Evolutionary conservation across 805 yeast genomes (phyloP).

Genomic region (Pichia californica): DNA sequence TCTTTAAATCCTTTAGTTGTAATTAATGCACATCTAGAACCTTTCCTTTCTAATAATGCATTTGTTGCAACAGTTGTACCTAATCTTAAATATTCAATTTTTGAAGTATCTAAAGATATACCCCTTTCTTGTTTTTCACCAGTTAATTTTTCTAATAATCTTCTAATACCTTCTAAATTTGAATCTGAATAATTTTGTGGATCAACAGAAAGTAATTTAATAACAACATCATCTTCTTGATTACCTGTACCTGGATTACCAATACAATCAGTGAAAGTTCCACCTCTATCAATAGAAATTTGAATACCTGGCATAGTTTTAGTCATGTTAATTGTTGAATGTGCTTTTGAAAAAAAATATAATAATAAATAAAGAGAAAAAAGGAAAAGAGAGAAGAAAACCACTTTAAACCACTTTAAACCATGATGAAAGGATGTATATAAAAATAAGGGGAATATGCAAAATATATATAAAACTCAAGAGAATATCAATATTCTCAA

Average conservation of each 20-base stretch:
- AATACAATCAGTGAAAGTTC: constrained; percentile 82
- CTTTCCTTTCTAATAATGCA: constrained; percentile 88
- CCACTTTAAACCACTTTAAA: too few species aligned
- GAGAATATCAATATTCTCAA: too few species aligned
- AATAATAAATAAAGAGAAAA: too few species aligned
- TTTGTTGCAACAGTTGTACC: constrained; percentile 97
- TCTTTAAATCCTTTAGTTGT: constrained; percentile 89
- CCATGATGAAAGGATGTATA: too few species aligned
- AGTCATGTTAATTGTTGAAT: background rate
- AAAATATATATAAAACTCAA: too few species aligned
- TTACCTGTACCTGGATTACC: constrained; percentile 45
- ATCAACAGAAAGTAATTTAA: constrained; percentile 82
- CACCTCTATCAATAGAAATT: constrained; percentile 47
- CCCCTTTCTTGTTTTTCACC: constrained; percentile 40
- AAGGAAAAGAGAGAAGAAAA: too few species aligned
- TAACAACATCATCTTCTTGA: constrained; percentile 51
- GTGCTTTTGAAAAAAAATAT: background rate
- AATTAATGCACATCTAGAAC: constrained; percentile 77
- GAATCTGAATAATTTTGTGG: constrained; percentile 87
- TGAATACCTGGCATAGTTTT: background rate
- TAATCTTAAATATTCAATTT: constrained; percentile 68
- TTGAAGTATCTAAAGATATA: constrained; percentile 51
- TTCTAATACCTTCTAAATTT: constrained; percentile 84
- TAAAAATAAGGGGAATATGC: too few species aligned
- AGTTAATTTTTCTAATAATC: constrained; percentile 59